These are phyloP conservation scores for Croton laevigatus DNA, from an alignment of 441 rosid genomes.

Conservation along the genomic window DNA sequence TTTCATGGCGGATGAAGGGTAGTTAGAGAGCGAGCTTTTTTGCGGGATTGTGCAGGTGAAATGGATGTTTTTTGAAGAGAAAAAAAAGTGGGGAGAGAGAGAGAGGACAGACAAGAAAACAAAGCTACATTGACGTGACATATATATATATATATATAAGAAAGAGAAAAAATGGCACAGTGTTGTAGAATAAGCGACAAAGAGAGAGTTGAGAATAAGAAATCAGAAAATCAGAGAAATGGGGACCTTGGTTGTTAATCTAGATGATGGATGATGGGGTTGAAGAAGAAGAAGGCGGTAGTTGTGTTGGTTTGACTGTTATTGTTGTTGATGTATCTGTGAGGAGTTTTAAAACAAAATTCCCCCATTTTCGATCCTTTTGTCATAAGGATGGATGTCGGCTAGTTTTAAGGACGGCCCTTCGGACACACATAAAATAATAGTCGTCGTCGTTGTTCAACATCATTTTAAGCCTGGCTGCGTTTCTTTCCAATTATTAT, in stretches of 20 bases:
- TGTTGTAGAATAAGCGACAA: not conserved
- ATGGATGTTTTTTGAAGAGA: constrained; percentile 8
- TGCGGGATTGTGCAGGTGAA: constrained; percentile 21
- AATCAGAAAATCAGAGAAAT: not conserved
- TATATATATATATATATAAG: not conserved
- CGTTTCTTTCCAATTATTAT: too few species aligned
- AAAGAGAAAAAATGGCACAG: not conserved
- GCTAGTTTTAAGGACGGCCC: too few species aligned
- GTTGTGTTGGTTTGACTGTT: too few species aligned
- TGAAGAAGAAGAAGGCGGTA: not conserved
- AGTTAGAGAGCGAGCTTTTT: constrained; percentile 7
- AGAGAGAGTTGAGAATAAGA: not conserved
- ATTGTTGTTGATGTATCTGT: too few species aligned
- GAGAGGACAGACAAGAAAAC: constrained; percentile 1
- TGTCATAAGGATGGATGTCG: too few species aligned
- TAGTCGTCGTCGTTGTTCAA: too few species aligned
- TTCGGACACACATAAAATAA: too few species aligned
- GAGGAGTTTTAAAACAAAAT: too few species aligned
- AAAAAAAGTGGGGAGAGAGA: not conserved
- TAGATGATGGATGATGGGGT: not conserved
- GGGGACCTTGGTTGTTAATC: too few species aligned
- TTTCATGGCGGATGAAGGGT: not conserved
- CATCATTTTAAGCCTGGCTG: too few species aligned
- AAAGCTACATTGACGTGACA: not conserved
- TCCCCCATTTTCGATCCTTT: too few species aligned